Evolutionary conservation across 2,329 filamentous ascomycete genomes (phyloP).

Genomic region (Periconia digitata): DNA sequence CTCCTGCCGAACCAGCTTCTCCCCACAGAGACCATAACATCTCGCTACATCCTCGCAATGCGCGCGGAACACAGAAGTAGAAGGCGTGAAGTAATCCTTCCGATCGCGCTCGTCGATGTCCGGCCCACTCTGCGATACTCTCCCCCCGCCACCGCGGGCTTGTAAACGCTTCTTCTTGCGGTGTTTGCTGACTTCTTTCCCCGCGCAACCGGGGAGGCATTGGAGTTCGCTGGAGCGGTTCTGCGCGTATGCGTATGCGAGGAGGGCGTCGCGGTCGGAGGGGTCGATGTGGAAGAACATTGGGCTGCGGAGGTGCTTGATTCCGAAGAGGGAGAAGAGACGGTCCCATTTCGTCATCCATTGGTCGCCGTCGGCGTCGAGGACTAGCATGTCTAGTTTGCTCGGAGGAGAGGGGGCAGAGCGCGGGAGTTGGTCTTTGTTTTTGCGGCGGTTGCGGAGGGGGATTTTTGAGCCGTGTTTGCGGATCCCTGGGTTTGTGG

Average conservation of each 20-base stretch:
- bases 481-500: conserved; percentile 52
- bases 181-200: conserved; percentile 80
- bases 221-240: conserved; percentile 64
- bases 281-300: conserved; percentile 86
- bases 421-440: conserved; percentile 29
- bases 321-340: conserved; percentile 69
- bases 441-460: conserved; percentile 56
- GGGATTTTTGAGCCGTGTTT: conserved; percentile 63
- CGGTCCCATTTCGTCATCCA: conserved; percentile 75
- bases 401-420: not conserved
- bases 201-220: conserved; percentile 74
- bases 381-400: conserved; percentile 51
- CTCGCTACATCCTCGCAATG: conserved; percentile 46
- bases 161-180: conserved; percentile 64
- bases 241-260: conserved; percentile 67
- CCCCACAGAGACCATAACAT: conserved; percentile 50
- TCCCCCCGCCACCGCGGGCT: conserved; percentile 44
- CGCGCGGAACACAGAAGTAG: conserved; percentile 42
- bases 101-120: conserved; percentile 51
- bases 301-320: conserved; percentile 72
- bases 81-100: conserved; percentile 51
- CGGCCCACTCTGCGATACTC: conserved; percentile 38
- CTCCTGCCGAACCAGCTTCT: conserved; percentile 60
- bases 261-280: conserved; percentile 69
- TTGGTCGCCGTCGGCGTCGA: conserved; percentile 63